Conservation (phyloP, 805 yeast genomes). For the Zygoascus biomembranicola region DNA sequence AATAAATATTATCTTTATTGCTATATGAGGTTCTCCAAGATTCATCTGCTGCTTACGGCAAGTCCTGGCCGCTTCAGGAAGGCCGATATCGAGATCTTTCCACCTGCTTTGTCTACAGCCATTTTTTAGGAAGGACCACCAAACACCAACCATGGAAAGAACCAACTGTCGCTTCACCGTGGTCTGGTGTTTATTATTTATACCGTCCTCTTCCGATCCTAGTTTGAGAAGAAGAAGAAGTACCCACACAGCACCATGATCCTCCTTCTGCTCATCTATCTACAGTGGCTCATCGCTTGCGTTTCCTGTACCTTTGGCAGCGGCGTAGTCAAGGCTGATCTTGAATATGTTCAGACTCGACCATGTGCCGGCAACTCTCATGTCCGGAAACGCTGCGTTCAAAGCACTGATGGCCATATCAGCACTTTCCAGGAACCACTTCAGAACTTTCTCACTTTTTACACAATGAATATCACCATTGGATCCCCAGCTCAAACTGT, state of each 20-base stretch:
- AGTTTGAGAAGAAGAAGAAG: too few species aligned
- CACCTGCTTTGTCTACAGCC: neutral
- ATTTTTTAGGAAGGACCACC: too few species aligned
- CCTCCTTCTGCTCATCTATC: too few species aligned
- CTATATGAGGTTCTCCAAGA: neutral
- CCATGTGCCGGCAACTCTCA: neutral
- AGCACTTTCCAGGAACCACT: conserved; percentile 15
- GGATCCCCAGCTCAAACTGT: conserved; percentile 52
- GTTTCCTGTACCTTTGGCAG: neutral
- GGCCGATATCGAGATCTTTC: neutral
- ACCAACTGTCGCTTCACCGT: too few species aligned
- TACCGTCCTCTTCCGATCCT: too few species aligned
- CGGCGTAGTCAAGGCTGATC: conserved; percentile 6
- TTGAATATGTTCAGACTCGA: conserved; percentile 10
- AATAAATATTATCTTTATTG: too few species aligned
- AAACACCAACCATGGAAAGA: too few species aligned
- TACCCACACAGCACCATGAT: too few species aligned
- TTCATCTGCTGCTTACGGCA: neutral
- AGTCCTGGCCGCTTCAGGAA: neutral
- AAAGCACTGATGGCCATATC: neutral
- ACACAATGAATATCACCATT: conserved; percentile 28
- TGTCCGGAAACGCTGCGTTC: neutral
- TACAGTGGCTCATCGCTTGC: too few species aligned
- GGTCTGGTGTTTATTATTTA: too few species aligned
- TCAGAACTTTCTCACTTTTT: conserved; percentile 25